These are phyloP conservation scores for Huntiella bhutanensis DNA, from an alignment of 2,329 filamentous ascomycete genomes.

Conservation along the genomic window DNA sequence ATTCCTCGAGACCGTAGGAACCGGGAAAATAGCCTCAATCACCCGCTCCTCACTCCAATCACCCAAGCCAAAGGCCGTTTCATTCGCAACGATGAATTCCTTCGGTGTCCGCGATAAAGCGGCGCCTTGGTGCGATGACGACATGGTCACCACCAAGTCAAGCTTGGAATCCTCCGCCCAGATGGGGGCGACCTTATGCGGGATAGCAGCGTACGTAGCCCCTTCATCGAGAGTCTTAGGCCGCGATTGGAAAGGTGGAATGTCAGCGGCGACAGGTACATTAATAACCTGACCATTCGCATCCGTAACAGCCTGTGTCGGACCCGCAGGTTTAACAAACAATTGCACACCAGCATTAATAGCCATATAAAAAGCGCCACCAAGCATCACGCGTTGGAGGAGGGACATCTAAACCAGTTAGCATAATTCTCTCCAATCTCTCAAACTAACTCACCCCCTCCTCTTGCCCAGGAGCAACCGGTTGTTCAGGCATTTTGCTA, in stretches of 20 bases:
- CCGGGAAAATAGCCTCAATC: constrained; percentile 55
- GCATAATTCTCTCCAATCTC: neutral
- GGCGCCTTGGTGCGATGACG: constrained; percentile 50
- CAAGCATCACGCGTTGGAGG: constrained; percentile 28
- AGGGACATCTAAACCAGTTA: constrained; percentile 8
- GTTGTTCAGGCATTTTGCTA: constrained; percentile 1
- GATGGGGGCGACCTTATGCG: constrained; percentile 61
- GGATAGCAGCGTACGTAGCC: constrained; percentile 44
- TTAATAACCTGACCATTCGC: constrained; percentile 33
- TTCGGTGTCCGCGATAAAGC: constrained; percentile 45
- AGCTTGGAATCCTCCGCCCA: constrained; percentile 65
- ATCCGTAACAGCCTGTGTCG: constrained; percentile 28
- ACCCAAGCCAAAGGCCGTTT: constrained; percentile 62
- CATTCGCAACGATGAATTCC: constrained; percentile 56
- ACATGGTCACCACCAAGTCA: constrained; percentile 73
- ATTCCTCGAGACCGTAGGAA: constrained; percentile 65
- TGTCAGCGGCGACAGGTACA: constrained; percentile 32
- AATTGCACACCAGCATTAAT: constrained; percentile 40
- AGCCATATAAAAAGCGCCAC: constrained; percentile 36
- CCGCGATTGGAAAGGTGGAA: constrained; percentile 46
- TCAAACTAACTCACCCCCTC: constrained; percentile 4
- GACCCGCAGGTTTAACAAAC: constrained; percentile 28
- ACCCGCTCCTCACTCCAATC: constrained; percentile 63
- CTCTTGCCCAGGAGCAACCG: neutral
- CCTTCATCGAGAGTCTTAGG: constrained; percentile 41